phyloP scores from a whole-genome alignment of 2,329 filamentous ascomycete species.

The Orbilia brochopaga region DNA sequence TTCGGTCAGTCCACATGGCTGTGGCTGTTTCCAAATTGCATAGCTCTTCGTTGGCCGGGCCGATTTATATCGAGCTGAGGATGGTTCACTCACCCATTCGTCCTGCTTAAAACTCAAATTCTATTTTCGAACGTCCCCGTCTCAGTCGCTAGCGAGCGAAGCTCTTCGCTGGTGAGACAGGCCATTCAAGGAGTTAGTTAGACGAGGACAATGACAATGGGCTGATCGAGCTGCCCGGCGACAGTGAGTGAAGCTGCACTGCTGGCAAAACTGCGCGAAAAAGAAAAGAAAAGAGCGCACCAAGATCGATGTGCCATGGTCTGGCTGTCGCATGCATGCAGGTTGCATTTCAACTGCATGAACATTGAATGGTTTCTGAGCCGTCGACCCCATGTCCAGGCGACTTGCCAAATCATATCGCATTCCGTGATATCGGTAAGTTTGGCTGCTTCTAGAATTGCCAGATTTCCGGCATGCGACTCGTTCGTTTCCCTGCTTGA shows the following conservation, averaged over 20 bases:
- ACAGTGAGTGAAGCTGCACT: neutral
- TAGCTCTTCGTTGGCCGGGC: constrained; percentile 3
- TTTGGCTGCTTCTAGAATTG: constrained; percentile 49
- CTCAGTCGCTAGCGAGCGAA: constrained; percentile 1
- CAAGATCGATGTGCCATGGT: constrained; percentile 38
- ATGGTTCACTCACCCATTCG: neutral
- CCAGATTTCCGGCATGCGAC: constrained; percentile 6
- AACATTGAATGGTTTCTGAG: constrained; percentile 16
- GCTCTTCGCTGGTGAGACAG: constrained; percentile 3
- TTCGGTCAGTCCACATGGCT: too few species aligned
- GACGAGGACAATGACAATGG: neutral
- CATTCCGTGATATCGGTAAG: constrained; percentile 41
- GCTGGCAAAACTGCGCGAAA: constrained; percentile 11
- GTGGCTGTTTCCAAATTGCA: neutral
- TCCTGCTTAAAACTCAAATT: constrained; percentile 8
- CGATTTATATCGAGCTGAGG: neutral
- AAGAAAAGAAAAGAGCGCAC: constrained; percentile 15
- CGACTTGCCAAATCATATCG: constrained; percentile 48
- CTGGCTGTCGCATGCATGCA: constrained; percentile 33
- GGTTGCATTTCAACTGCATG: constrained; percentile 13
- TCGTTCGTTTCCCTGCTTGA: neutral
- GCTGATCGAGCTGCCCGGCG: neutral
- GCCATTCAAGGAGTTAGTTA: neutral
- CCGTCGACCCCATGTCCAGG: constrained; percentile 38
- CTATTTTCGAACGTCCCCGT: constrained; percentile 2